Percentiles rank a stretch among this genome's conserved stretches.
Evolutionary conservation across 495 filamentous ascomycete species (phyloP).

Genomic region (Hypoxylon cercidicola): DNA sequence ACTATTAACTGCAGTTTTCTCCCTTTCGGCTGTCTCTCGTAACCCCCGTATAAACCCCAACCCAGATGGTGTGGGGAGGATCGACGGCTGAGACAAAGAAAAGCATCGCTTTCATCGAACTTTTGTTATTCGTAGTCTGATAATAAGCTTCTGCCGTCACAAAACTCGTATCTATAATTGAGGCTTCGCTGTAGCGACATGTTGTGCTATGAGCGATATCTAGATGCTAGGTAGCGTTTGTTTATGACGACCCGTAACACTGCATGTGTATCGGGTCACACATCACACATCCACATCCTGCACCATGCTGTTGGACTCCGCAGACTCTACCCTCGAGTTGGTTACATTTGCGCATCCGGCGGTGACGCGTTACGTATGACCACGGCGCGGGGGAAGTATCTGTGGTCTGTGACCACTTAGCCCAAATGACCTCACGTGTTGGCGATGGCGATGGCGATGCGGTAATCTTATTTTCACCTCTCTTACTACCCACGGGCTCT

Average conservation of each 20-base stretch:
- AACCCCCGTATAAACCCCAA: slow-evolving; percentile 35
- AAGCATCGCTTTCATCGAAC: slow-evolving; percentile 12
- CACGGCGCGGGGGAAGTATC: slow-evolving; percentile 27
- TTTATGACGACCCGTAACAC: slow-evolving; percentile 18
- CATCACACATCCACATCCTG: too few species aligned
- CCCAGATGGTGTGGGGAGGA: slow-evolving; percentile 35
- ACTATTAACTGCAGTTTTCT: slow-evolving; percentile 3
- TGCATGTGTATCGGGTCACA: slow-evolving; percentile 15
- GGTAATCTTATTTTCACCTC: slow-evolving; percentile 36
- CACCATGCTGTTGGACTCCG: slow-evolving; percentile 5
- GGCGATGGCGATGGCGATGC: slow-evolving; percentile 8
- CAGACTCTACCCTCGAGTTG: slow-evolving; percentile 24
- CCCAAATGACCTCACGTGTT: slow-evolving; percentile 27
- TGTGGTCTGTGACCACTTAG: slow-evolving; percentile 23
- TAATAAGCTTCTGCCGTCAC: neutral
- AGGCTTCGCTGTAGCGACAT: slow-evolving; percentile 1
- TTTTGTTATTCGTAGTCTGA: neutral
- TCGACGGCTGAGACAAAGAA: slow-evolving; percentile 30
- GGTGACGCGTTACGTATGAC: slow-evolving; percentile 20
- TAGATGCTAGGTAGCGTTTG: slow-evolving; percentile 1
- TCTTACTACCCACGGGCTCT: neutral
- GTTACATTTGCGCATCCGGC: slow-evolving; percentile 24
- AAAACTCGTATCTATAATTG: neutral
- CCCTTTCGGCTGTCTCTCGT: slow-evolving; percentile 1
- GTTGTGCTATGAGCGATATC: neutral